Evolutionary conservation across 2,329 filamentous ascomycete species (phyloP), one percentile per base, ranked within the genome.

Genomic region (Sclerotinia borealis): DNA sequence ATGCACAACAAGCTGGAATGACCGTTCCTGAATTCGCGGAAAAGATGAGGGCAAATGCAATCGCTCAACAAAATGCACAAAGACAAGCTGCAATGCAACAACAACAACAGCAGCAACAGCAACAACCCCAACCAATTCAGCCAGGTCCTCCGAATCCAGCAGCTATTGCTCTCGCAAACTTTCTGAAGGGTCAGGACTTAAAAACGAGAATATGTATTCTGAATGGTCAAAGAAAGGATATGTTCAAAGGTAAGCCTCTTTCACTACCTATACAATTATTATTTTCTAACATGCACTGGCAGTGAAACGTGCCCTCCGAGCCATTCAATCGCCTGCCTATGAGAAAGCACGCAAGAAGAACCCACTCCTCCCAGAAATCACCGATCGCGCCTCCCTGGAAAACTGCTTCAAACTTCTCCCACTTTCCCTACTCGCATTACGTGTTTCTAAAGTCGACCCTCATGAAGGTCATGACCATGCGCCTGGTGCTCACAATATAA

Each of bases 251-350:
- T 93, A 80, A 56, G 74, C 17, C 2, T 43, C 56, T 52, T 49
- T 31, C 51, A 54, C n/a, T 49, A 19, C 48, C 29, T 54, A 19
- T 41, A 7, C 11, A 45, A 25, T 13, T 6, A 10, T 49, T 50
- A 15, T 11, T 19, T 15, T 34, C 27, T 43, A 52, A 73, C 64
- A 70, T 62, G 7, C 17, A 43, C 27, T 27, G 27, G 47, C 61
- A 96, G 95, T 99, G 76, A 98, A 98, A 83, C 91, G 95, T 75
- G 95, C 95, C 47, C 88, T 99, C 66, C 90, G 95, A 71, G 92
- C 91, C 34, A 83, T 99, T 61, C 82, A 96, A 76, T 95, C 92
- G 27, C 90, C 91, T 56, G 92, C 89, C 47, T 99, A 99, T 79
- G 84, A 87, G 71, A 96, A 96, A 80, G 92, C 92, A 64, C 84